Evolutionary conservation across 2,329 filamentous ascomycete species (phyloP), one percentile per base, ranked within the genome.

Genomic region (Penicillium sp.): DNA sequence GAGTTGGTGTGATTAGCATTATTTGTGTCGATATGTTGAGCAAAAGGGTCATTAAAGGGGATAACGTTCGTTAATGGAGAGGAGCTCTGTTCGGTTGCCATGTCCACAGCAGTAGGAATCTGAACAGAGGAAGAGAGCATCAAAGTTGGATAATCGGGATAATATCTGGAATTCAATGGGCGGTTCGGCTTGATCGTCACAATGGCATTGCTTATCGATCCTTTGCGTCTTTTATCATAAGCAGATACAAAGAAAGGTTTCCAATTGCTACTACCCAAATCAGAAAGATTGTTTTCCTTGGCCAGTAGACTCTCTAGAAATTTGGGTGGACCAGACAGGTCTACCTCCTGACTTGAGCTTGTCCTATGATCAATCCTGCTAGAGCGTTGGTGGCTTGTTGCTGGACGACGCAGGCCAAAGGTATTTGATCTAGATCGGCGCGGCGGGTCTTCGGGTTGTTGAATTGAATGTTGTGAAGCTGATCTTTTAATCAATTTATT

Each of bases 401-500:
- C 83, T 47, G 84, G 84, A 58, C 84, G 77, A 56, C 80, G 79
- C 56, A 85, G 74, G 23, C 76, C 75, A 5, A 80, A 72, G n/a
- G 79, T 71, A 48, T 35, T 53, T 30, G 77, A 74, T 21, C 70
- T 73, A 33, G 75, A 64, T 23, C 64, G 66, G 8, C 69, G 67
- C 16, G 60, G 56, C 28, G 62, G 64, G 16, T 61, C 48, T 48
- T 66, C 63, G 12, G 75, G 67, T 58, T 75, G 69, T 54, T 68
- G 70, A 50, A 79, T 67, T 45, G 74, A 73, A 61, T 77, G 77
- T 50, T 82, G 73, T 11, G 83, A 86, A 20, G 79, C 76, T 5
- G 81, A 77, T 43, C 84, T 79, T 70, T 87, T 87, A 53, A 87
- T 81, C 8, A 87, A 75, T 69, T 84, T 86, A 71, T 87, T 87